Evolutionary conservation across 2,329 filamentous ascomycete species (phyloP), one percentile per base, ranked within the genome.

Genomic region (Magnaporthiopsis poae): DNA sequence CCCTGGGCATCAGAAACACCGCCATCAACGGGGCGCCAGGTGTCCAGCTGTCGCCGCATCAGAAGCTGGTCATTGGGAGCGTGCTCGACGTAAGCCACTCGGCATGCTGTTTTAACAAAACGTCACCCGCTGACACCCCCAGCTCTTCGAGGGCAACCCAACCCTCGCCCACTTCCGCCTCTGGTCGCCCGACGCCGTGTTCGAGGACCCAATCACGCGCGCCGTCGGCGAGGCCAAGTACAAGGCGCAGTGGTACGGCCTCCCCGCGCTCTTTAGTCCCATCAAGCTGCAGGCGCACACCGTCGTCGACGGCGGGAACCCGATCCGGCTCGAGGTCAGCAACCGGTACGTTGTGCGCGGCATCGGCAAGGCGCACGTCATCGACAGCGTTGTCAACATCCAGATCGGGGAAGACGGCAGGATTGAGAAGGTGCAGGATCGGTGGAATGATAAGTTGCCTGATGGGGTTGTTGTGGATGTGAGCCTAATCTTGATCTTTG

Each of bases 61-160:
- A 88, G 71, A 81, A 82, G 68, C 79, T 84, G 0, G 68, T 88
- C 39, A 81, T 88, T 15, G 83, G 83, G 67, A 83, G 81, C 62
- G 79, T 88, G 18, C 79, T 89, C 31, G 86, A 88, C 72, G 80
- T 80, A 66, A n/a, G 73, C 29, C 11, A 31, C 2, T 35, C 1
- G 33, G 1, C 2, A 12, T 35, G 33, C 33, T 11, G 7, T 7
- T 35, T 8, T 9, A 9, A 35, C 33, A 11, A 35, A 8, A 31
- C 33, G 12, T 12, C 46, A 46, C 33, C 35, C 36, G 4, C 31
- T n/a, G 36, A 18, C 46, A 11, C 27, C 25, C 5, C 21, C 61
- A 82, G 80, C 81, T 88, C 63, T 88, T 88, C 72, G 82, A 84
- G 46, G 86, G 86, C 62, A 79, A 81, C 25, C 84, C 86, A 0